Evolutionary conservation across 1,284 basidiomycete species (phyloP), one percentile per base, ranked within the genome.

Genomic region (Schizopora paradoxa): DNA sequence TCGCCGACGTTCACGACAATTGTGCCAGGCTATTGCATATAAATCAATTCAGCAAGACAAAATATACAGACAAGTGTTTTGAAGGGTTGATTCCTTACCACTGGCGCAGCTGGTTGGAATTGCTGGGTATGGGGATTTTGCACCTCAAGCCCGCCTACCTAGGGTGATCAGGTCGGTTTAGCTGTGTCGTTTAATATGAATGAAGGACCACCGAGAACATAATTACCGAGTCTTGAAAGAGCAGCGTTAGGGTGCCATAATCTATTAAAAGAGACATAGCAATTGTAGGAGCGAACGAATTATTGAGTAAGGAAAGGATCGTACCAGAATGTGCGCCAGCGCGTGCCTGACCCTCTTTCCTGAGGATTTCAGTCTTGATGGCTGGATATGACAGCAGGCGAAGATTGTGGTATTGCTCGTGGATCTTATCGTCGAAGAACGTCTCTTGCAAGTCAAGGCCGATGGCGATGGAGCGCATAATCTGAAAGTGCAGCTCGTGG

Each of bases 1-100:
- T 91, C 89, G 4, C 86, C 89, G 4, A 87, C 82, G 56, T 92
- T 92, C 42, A 91, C 74, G 23, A 92, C 85, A 45, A 91, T 83
- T 2, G 88, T 89, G 8, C 76, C 86, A 4, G 81, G 77, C 77
- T 90, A 51, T 3, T 50, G 49, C 19, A 49, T 31, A 14, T 50
- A 54, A 14, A 49, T 51, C 31, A 46, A 42, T 31, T 23, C 32
- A 40, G 16, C 54, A 38, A 28, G 31, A 37, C 33, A 29, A 38
- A 14, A 31, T 48, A n/a, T 16, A 2, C 32, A 49, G n/a, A n/a
- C n/a, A n/a, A n/a, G n/a, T 40, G 14, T 8, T 19, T 29, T 18
- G 44, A 23, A 40, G n/a, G 19, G n/a, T 41, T 32, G 46, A 25
- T 23, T 6, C 61, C 80, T 53, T 64, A 89, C 86, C 40, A 90